Conservation (phyloP, 257 asterid genomes). For the Nicotiana knightiana region DNA sequence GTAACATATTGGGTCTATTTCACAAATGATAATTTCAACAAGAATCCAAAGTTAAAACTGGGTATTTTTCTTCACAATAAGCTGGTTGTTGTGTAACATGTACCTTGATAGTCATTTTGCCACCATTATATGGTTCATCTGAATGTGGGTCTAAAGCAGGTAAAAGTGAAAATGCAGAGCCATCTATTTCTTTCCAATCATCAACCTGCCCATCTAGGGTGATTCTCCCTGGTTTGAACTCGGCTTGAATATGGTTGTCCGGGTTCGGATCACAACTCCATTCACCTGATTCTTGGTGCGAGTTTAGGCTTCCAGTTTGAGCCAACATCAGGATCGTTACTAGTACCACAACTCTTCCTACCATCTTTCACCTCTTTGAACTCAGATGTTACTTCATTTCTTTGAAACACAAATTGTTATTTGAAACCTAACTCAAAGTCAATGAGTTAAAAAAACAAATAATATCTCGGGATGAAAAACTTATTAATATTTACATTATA, state of each 20-base stretch:
- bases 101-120: slow-evolving; percentile 58
- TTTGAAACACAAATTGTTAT: neutral
- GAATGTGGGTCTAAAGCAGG: slow-evolving; percentile 63
- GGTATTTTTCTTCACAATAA: neutral
- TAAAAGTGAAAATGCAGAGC: slow-evolving; percentile 40
- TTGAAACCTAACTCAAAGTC: neutral
- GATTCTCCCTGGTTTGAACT: slow-evolving; percentile 49
- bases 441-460: neutral
- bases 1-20: neutral
- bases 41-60: neutral
- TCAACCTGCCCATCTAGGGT: slow-evolving; percentile 53
- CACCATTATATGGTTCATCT: slow-evolving; percentile 45
- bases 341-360: neutral
- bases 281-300: slow-evolving; percentile 50
- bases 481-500: no score
- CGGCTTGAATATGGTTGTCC: slow-evolving; percentile 36
- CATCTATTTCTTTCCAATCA: slow-evolving; percentile 45
- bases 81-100: neutral
- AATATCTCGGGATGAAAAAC: no score
- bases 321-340: slow-evolving; percentile 14
- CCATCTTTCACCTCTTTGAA: neutral
- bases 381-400: neutral
- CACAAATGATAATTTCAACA: neutral
- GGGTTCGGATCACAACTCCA: slow-evolving; percentile 53
- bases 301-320: slow-evolving; percentile 22